Conservation (phyloP, 177 flowering plant genomes). For the Vitis hybrid region DNA sequence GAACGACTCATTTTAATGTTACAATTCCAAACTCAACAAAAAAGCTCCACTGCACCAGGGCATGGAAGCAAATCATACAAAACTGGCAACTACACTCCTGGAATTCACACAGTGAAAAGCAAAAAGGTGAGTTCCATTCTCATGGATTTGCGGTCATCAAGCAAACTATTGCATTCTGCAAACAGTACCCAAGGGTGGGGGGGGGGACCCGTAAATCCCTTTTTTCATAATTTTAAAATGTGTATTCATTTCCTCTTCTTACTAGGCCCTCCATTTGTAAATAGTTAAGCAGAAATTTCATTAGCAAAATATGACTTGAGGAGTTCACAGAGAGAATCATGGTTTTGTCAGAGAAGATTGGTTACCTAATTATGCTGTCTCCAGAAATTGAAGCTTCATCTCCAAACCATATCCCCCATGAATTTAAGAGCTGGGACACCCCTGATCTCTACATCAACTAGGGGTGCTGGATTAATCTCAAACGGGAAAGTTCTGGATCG, state of each 20-base stretch:
- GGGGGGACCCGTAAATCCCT: no score
- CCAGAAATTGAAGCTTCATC: slow-evolving; percentile 11
- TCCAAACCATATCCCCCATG: slow-evolving; percentile 88
- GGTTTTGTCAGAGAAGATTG: not conserved
- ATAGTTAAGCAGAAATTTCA: no score
- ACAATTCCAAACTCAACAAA: not conserved
- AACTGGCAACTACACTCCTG: not conserved
- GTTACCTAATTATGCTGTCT: not conserved
- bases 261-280: no score
- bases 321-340: no score
- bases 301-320: no score
- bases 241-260: no score
- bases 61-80: not conserved
- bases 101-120: not conserved
- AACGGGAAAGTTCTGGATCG: slow-evolving; percentile 70
- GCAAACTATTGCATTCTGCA: not conserved
- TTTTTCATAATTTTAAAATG: no score
- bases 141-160: not conserved
- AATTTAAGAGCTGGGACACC: slow-evolving; percentile 97
- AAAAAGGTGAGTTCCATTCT: not conserved
- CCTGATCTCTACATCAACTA: slow-evolving; percentile 98
- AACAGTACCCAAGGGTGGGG: not conserved
- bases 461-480: slow-evolving; percentile 82
- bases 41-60: not conserved
- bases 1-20: not conserved